Conservation (phyloP, 2,329 filamentous ascomycete species). For the Phialocephala subalpina region DNA sequence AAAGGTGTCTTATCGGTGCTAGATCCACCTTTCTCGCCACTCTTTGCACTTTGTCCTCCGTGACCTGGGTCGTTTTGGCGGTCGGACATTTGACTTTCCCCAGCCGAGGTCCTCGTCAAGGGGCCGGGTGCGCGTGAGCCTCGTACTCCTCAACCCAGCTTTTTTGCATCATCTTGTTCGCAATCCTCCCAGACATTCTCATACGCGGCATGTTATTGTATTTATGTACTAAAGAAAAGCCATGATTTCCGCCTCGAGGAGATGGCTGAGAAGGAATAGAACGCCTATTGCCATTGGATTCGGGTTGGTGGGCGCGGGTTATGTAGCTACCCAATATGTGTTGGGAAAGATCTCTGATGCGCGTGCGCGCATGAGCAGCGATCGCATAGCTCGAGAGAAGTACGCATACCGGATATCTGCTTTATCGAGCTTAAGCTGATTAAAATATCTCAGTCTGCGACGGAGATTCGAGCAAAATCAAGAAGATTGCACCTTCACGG, state of each 20-base stretch:
- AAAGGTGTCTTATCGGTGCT: constrained; percentile 19
- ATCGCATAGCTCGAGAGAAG: constrained; percentile 97
- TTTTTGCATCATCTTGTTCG: not conserved
- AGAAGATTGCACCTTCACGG: constrained; percentile 97
- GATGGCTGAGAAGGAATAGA: constrained; percentile 92
- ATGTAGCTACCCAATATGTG: constrained; percentile 92
- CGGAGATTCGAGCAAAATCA: constrained; percentile 99
- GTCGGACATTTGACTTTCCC: not conserved
- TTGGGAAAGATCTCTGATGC: constrained; percentile 91
- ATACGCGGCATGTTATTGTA: constrained; percentile 22
- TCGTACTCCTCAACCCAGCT: constrained; percentile 3
- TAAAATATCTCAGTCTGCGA: constrained; percentile 69
- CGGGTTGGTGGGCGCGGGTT: constrained; percentile 87
- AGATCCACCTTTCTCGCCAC: constrained; percentile 17
- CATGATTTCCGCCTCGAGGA: constrained; percentile 78
- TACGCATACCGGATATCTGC: constrained; percentile 51
- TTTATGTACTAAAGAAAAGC: constrained; percentile 24
- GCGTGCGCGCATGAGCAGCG: constrained; percentile 94
- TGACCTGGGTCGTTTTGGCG: not conserved
- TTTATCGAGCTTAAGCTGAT: constrained; percentile 26
- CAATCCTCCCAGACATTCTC: not conserved
- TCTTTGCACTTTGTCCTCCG: constrained; percentile 5
- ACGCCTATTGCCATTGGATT: constrained; percentile 88
- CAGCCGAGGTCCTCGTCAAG: constrained; percentile 23
- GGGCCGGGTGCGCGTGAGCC: not conserved